phyloP scores from a whole-genome alignment of 768 basidiomycete species.

The Pleurotus citrinopileatus region DNA sequence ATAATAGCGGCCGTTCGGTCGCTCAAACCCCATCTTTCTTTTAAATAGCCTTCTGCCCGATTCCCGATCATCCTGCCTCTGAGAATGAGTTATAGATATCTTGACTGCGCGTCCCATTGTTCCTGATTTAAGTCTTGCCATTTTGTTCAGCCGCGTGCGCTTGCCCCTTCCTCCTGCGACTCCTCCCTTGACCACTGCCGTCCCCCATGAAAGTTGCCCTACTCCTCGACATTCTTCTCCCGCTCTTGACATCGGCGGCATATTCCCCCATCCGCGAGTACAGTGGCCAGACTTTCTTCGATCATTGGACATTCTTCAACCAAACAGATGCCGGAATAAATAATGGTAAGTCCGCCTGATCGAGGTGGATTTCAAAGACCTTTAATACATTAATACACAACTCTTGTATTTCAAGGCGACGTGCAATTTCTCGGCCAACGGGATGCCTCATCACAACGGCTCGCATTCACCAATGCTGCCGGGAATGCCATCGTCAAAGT shows the following conservation, averaged over 20 bases:
- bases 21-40: no score
- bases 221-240: neutral
- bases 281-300: slow-evolving; percentile 57
- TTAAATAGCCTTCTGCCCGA: no score
- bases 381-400: neutral
- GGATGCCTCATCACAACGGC: slow-evolving; percentile 43
- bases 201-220: neutral
- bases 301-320: slow-evolving; percentile 63
- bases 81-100: no score
- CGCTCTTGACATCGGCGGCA: slow-evolving; percentile 20
- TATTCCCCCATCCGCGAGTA: slow-evolving; percentile 58
- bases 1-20: no score
- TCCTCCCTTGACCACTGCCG: no score
- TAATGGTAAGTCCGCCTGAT: slow-evolving; percentile 68
- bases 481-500: slow-evolving; percentile 76
- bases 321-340: slow-evolving; percentile 35
- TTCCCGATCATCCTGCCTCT: no score
- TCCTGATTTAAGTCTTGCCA: no score
- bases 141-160: no score
- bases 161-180: no score
- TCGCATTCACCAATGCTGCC: slow-evolving; percentile 59
- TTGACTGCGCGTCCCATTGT: no score
- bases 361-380: slow-evolving; percentile 51
- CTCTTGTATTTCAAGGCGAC: slow-evolving; percentile 6
- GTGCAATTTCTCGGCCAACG: slow-evolving; percentile 46